These are phyloP conservation scores for Brasilioporus rufonigricans DNA, from an alignment of 768 basidiomycete species.

Conservation along the genomic window DNA sequence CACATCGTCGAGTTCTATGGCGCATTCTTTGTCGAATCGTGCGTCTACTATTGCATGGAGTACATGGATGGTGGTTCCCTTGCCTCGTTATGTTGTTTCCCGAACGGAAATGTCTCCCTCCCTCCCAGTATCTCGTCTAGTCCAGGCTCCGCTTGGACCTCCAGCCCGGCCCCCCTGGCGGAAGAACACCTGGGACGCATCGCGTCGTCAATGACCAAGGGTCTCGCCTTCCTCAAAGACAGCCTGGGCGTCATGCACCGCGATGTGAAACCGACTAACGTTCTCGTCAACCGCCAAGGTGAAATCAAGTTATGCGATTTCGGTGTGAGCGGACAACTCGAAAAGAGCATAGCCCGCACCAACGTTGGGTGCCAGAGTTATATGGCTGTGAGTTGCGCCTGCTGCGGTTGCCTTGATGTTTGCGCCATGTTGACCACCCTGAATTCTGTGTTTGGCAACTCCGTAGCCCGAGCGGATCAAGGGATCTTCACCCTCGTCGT, in stretches of 20 bases:
- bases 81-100: conserved; percentile 67
- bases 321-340: conserved; percentile 97
- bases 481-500: conserved; percentile 64
- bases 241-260: conserved; percentile 84
- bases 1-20: conserved; percentile 99
- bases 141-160: conserved; percentile 35
- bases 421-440: no score
- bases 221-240: conserved; percentile 94
- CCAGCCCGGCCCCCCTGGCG: conserved; percentile 40
- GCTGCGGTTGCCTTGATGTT: conserved; percentile 1
- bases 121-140: conserved; percentile 32
- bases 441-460: not conserved
- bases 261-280: conserved; percentile 92
- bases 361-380: conserved; percentile 99
- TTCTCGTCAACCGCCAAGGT: conserved; percentile 86
- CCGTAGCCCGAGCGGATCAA: conserved; percentile 91
- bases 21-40: conserved; percentile 99
- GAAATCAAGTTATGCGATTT: conserved; percentile 96
- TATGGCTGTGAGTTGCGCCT: conserved; percentile 76
- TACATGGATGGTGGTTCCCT: conserved; percentile 99
- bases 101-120: conserved; percentile 33
- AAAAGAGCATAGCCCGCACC: conserved; percentile 94
- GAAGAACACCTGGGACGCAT: conserved; percentile 86
- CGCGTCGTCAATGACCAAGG: conserved; percentile 78
- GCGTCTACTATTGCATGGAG: conserved; percentile 99